phyloP scores from a whole-genome alignment of 2,329 filamentous ascomycete genomes.

The Aureobasidium sp. region DNA sequence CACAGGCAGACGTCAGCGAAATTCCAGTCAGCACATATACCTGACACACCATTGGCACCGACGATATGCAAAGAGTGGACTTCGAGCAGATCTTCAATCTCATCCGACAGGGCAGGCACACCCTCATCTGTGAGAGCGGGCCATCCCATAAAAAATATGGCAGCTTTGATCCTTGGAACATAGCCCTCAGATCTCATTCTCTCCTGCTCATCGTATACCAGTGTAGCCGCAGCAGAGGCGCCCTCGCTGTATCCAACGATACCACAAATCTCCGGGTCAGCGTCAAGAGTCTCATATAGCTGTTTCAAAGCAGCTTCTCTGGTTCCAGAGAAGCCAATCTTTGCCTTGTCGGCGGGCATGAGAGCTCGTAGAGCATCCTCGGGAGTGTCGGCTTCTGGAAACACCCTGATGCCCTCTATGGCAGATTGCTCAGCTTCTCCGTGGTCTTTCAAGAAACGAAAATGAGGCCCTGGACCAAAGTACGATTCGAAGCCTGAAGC shows the following conservation, averaged over 20 bases:
- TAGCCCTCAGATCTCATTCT: neutral
- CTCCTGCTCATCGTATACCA: conserved; percentile 4
- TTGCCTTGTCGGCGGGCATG: neutral
- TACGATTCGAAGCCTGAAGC: conserved; percentile 1
- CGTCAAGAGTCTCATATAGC: conserved; percentile 1
- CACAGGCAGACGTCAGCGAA: neutral
- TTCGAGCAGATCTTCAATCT: neutral
- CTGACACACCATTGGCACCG: neutral
- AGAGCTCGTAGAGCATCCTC: conserved; percentile 2
- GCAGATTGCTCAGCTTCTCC: conserved; percentile 1
- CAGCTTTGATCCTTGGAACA: neutral
- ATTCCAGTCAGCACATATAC: no score
- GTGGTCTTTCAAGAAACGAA: neutral
- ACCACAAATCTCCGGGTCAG: neutral
- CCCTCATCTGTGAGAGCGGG: neutral
- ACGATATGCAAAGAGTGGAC: neutral
- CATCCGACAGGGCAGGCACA: neutral
- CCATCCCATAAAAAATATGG: conserved; percentile 9
- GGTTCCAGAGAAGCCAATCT: neutral
- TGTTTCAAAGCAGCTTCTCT: neutral
- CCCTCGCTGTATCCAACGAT: conserved; percentile 2
- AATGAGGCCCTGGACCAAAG: conserved; percentile 2
- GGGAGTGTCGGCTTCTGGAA: conserved; percentile 3
- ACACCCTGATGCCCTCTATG: neutral
- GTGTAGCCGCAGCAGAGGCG: neutral